Percentiles rank a stretch among this genome's conserved stretches.
These are phyloP conservation scores for Cladosporium sp. DNA, from an alignment of 2,329 filamentous ascomycete genomes.

Conservation along the genomic window DNA sequence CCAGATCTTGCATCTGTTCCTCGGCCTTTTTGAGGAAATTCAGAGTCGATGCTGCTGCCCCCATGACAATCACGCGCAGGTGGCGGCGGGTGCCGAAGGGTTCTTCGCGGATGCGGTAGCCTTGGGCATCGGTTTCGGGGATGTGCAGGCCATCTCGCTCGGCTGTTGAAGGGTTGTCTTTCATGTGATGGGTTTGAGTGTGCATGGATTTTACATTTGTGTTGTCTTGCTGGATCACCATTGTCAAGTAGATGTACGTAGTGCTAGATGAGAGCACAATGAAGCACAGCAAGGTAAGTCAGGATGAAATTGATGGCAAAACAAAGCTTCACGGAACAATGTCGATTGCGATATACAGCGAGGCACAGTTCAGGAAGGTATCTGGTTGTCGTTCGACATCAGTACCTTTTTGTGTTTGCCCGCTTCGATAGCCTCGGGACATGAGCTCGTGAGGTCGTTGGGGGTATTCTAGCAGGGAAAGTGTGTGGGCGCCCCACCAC, in stretches of 20 bases:
- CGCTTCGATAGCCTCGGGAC: no score
- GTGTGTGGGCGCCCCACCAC: no score
- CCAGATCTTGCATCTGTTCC: slow-evolving; percentile 38
- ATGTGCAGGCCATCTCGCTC: slow-evolving; percentile 31
- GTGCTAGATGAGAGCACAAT: no score
- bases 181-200: slow-evolving; percentile 10
- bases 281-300: no score
- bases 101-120: slow-evolving; percentile 41
- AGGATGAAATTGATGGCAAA: no score
- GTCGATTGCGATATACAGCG: no score
- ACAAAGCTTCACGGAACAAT: no score
- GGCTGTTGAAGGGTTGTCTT: slow-evolving; percentile 20
- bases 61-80: slow-evolving; percentile 40
- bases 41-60: slow-evolving; percentile 39
- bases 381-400: no score
- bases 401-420: no score
- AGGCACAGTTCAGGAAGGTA: no score
- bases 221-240: slow-evolving; percentile 9
- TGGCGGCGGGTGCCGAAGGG: slow-evolving; percentile 40
- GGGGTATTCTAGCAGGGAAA: no score
- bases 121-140: slow-evolving; percentile 36
- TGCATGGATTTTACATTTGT: slow-evolving; percentile 19
- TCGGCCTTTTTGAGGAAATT: slow-evolving; percentile 43
- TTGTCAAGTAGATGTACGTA: neutral
- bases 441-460: no score